phyloP scores from a whole-genome alignment of 139 green algal genomes.

The Chlorella sp. region DNA sequence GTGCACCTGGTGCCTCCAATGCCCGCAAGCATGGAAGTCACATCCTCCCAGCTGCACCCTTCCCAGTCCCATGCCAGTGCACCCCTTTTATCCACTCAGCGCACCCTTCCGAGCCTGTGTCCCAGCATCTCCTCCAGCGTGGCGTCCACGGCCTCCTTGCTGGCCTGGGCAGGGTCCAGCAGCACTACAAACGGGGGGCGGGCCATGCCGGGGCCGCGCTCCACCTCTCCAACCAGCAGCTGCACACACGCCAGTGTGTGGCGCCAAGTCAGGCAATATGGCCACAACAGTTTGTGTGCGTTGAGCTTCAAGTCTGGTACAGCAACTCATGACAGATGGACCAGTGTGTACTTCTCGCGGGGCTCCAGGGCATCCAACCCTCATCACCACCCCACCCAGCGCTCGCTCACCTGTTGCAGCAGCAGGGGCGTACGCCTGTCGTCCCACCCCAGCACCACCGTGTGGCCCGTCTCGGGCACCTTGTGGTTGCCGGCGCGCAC shows the following conservation, averaged over 20 bases:
- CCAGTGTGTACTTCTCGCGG: no score
- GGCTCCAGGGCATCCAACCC: no score
- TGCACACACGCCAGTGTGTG: neutral
- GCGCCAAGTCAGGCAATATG: no score
- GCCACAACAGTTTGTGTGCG: no score
- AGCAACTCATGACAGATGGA: no score
- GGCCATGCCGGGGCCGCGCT: neutral
- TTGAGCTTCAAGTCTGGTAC: no score
- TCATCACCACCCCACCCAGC: no score
- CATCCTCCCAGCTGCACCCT: no score
- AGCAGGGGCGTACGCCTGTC: neutral
- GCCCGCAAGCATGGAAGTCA: no score
- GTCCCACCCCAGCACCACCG: neutral
- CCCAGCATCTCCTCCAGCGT: neutral
- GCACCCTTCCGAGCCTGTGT: neutral
- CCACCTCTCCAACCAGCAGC: neutral
- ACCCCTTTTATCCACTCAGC: neutral
- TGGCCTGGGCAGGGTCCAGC: neutral
- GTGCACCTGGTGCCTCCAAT: no score
- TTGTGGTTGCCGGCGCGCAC: neutral
- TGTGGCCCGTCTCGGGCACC: neutral
- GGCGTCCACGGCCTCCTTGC: neutral
- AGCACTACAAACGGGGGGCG: neutral
- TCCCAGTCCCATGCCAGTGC: no score
- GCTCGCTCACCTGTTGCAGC: neutral